Evolutionary conservation across 1,284 basidiomycete species (phyloP).

Genomic region (Naganishia liquefaciens): DNA sequence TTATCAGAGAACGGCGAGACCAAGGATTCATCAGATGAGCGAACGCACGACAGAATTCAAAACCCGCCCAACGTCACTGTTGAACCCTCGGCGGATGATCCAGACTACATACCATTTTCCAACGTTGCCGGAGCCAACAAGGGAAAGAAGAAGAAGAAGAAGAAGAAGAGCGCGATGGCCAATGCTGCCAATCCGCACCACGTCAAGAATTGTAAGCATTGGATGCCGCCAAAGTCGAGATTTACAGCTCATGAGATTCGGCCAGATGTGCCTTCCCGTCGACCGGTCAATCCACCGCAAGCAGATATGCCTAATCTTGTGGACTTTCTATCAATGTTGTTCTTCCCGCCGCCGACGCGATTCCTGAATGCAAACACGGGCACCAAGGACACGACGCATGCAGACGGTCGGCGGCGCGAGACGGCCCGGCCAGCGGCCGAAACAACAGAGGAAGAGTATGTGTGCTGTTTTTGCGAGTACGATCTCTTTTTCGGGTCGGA

Average conservation of each 20-base stretch:
- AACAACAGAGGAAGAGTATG: conserved; percentile 72
- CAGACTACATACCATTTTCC: conserved; percentile 21
- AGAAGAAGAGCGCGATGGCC: conserved; percentile 78
- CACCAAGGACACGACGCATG: background rate
- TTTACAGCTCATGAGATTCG: conserved; percentile 6
- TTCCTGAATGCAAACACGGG: conserved; percentile 44
- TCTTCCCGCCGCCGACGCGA: conserved; percentile 50
- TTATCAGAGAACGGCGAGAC: background rate
- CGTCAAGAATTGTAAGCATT: conserved; percentile 64
- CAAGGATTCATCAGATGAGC: conserved; percentile 27
- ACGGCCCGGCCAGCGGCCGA: conserved; percentile 15
- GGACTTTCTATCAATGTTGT: conserved; percentile 38
- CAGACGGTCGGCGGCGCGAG: background rate
- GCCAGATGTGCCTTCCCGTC: conserved; percentile 50
- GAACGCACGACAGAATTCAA: background rate
- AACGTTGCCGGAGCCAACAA: conserved; percentile 44
- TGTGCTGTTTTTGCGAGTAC: conserved; percentile 85
- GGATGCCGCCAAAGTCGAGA: background rate
- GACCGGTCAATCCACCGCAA: conserved; percentile 36
- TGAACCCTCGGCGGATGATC: conserved; percentile 31
- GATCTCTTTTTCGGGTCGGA: conserved; percentile 75
- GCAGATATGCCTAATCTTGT: conserved; percentile 40
- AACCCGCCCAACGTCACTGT: conserved; percentile 17
- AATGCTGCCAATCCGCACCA: conserved; percentile 89
- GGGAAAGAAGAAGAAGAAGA: conserved; percentile 70